Conservation (phyloP, 352 stramenopile species). For the Phytopythium mirpurense region DNA sequence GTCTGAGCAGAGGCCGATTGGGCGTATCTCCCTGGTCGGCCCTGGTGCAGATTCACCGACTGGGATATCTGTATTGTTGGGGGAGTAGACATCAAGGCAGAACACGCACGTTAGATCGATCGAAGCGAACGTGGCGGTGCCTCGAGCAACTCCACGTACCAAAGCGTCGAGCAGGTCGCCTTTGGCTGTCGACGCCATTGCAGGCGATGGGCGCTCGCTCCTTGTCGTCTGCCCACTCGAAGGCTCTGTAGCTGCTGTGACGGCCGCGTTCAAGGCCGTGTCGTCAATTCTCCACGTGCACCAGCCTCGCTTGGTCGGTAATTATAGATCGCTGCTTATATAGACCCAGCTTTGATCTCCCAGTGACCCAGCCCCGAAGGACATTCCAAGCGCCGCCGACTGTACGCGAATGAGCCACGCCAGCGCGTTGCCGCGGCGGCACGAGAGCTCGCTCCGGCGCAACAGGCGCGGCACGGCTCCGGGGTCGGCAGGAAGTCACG, state of each 20-base stretch:
- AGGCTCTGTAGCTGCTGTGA: too few species aligned
- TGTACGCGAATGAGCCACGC: constrained; percentile 11
- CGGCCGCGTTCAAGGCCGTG: too few species aligned
- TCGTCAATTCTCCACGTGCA: too few species aligned
- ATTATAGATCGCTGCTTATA: background rate
- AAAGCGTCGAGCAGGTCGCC: background rate
- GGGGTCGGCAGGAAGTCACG: constrained; percentile 10
- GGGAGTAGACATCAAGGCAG: background rate
- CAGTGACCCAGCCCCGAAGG: too few species aligned
- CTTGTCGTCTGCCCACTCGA: too few species aligned
- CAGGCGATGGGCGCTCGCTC: too few species aligned
- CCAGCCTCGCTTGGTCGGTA: background rate
- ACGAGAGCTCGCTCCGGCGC: constrained; percentile 21
- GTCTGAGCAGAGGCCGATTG: background rate
- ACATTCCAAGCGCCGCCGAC: too few species aligned
- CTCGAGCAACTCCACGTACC: constrained; percentile 1
- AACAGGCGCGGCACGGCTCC: constrained; percentile 19
- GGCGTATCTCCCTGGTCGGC: background rate
- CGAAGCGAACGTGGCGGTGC: too few species aligned
- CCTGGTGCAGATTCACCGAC: background rate
- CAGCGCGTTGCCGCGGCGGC: constrained; percentile 9
- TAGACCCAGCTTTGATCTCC: background rate
- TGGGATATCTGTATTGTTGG: background rate
- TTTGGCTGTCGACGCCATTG: background rate
- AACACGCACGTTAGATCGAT: background rate